Base-by-base conservation (phyloP, 225 moss, liverwort and hornwort species). In the Thuidium tamariscinum region DNA sequence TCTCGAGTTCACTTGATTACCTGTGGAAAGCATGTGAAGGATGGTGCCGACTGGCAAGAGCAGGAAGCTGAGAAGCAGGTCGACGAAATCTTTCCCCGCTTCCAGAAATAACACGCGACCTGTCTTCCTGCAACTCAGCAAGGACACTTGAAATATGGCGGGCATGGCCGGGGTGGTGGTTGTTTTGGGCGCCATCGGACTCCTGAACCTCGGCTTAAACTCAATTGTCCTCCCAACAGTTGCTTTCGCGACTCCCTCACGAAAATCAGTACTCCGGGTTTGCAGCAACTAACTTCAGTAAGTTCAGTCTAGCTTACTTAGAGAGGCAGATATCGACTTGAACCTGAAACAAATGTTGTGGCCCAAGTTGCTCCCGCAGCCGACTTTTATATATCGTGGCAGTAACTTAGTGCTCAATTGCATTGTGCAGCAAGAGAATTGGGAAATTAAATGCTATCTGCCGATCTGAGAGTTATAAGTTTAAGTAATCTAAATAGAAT, bases 51-150 rank as follows among this genome's bases (percentile, higher is more conserved):
- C 27, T 39, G 56, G 77, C 77, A 56, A 27, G 27, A 77, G 37
- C 2, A 77, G 27, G 39, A 77, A 92, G 78, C 88, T 92, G 18
- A 92, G 32, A 44, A 90, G 86, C 2, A 60, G 73, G 77, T 90
- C 88, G 1, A 90, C 88, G 1, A 90, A 92, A 23, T 92, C 90
- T 42, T 92, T 92, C 5, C 82, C 88, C 8, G 74, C 22, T 30
- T 90, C 90, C 3, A 91, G 74, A 79, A 85, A 87, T 5, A 91
- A 36, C 13, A 85, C 85, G 3, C 67, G 79, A 25, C 85, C 80
- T 16, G 78, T 92, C 34, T 61, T 60, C 83, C 23, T 82, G 25
- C 85, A 76, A 22, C 69, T 9, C 9, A 92, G 88, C 82, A 92
- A 5, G 25, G 86, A 59, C 9, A 88, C 85, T 25, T 70, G 61